Percentiles rank a stretch among this genome's conserved stretches.
These are phyloP conservation scores for Glycyrrhiza uralensis DNA, from an alignment of 306 rosid species.

Conservation along the genomic window DNA sequence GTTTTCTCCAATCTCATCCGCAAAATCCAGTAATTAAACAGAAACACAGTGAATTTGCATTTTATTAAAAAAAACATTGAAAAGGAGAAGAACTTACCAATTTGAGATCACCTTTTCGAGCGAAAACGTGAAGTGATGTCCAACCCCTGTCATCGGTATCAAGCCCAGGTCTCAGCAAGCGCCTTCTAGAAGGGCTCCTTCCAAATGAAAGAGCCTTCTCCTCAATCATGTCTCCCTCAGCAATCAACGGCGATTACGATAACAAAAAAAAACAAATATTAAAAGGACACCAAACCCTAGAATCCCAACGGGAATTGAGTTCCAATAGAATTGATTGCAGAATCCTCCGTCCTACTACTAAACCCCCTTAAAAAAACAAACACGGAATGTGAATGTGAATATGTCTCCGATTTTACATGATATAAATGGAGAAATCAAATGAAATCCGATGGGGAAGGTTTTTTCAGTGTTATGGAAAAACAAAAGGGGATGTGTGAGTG, in stretches of 20 bases:
- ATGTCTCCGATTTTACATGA: slow-evolving; percentile 38
- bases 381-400: slow-evolving; percentile 4
- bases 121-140: slow-evolving; percentile 74
- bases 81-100: slow-evolving; percentile 29
- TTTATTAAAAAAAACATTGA: neutral
- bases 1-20: neutral
- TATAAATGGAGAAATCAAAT: neutral
- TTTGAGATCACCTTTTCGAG: slow-evolving; percentile 75
- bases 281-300: neutral
- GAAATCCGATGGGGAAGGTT: neutral
- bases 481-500: neutral
- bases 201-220: slow-evolving; percentile 31
- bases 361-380: neutral
- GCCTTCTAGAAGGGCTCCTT: slow-evolving; percentile 59
- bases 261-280: neutral
- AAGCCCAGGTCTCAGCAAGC: slow-evolving; percentile 42
- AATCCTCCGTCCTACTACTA: neutral
- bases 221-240: slow-evolving; percentile 34
- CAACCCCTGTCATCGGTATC: slow-evolving; percentile 88
- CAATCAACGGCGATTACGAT: neutral
- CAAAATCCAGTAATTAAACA: neutral
- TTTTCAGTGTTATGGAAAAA: no score
- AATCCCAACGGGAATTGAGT: neutral
- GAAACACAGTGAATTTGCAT: neutral
- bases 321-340: neutral